Percentiles rank a stretch among this genome's conserved stretches.
phyloP scores from a whole-genome alignment of 495 filamentous ascomycete genomes.

The Neurospora sp. region DNA sequence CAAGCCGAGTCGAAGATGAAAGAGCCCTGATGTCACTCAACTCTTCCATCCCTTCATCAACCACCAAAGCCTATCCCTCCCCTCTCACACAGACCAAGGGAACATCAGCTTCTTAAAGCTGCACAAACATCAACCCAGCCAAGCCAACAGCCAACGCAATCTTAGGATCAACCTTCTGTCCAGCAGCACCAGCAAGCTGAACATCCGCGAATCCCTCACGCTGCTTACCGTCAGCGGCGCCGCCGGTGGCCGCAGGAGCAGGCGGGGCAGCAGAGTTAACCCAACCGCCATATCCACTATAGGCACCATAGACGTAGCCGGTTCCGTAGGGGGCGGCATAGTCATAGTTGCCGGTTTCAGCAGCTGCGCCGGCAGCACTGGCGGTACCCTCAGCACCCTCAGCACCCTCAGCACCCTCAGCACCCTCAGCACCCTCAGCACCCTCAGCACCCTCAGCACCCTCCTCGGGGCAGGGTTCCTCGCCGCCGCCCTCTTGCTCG shows the following conservation, averaged over 20 bases:
- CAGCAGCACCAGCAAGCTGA: neutral
- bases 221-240: neutral
- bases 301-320: neutral
- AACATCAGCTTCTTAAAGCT: neutral
- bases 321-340: neutral
- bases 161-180: neutral
- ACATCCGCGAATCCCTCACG: neutral
- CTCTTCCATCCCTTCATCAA: neutral
- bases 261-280: neutral
- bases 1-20: neutral
- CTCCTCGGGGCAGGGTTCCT: neutral
- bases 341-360: neutral
- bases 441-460: neutral
- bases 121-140: neutral
- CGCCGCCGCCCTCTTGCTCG: neutral
- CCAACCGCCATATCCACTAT: neutral
- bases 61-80: neutral
- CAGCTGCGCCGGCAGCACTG: neutral
- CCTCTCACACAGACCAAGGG: neutral
- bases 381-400: no score
- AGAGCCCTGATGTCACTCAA: neutral
- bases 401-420: no score
- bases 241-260: neutral
- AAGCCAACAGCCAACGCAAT: neutral
- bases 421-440: no score